Conservation (phyloP, 345 rosid genomes). For the Sapria himalayana region DNA sequence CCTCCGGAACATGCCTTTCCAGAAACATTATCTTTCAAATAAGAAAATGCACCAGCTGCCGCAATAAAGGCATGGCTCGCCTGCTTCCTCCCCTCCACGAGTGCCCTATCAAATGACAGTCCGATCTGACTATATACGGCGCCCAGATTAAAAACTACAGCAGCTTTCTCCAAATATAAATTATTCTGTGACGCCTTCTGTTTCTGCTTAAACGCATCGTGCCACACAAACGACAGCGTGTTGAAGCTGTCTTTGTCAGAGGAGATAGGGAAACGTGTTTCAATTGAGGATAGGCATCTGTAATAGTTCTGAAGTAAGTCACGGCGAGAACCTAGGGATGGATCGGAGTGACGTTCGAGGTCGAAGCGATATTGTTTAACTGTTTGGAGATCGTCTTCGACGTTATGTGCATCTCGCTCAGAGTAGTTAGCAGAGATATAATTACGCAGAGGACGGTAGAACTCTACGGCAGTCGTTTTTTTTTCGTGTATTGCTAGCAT, state of each 20-base stretch:
- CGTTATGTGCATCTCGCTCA: slow-evolving; percentile 84
- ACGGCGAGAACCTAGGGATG: slow-evolving; percentile 55
- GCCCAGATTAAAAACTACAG: slow-evolving; percentile 66
- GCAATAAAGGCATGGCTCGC: slow-evolving; percentile 80
- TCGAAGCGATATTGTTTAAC: slow-evolving; percentile 61
- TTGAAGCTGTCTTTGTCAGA: slow-evolving; percentile 66
- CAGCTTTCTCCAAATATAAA: slow-evolving; percentile 83
- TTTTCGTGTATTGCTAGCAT: slow-evolving; percentile 92
- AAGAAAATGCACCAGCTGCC: slow-evolving; percentile 71
- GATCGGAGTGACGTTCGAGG: slow-evolving; percentile 54
- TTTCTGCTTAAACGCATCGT: slow-evolving; percentile 81
- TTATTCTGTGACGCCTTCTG: slow-evolving; percentile 73
- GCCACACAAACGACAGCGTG: slow-evolving; percentile 58
- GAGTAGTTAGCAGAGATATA: slow-evolving; percentile 61
- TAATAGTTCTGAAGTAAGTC: slow-evolving; percentile 57
- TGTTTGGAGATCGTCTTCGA: slow-evolving; percentile 78
- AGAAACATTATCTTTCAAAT: slow-evolving; percentile 51
- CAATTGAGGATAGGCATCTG: slow-evolving; percentile 59
- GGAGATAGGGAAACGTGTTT: slow-evolving; percentile 92
- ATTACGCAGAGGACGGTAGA: slow-evolving; percentile 88
- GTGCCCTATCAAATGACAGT: slow-evolving; percentile 45
- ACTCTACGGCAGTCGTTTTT: slow-evolving; percentile 52
- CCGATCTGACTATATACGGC: slow-evolving; percentile 83
- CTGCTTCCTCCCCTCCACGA: slow-evolving; percentile 70
- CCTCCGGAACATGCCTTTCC: slow-evolving; percentile 58